Conservation (phyloP, 768 basidiomycete genomes). For the Candolleomyces eurysporus region DNA sequence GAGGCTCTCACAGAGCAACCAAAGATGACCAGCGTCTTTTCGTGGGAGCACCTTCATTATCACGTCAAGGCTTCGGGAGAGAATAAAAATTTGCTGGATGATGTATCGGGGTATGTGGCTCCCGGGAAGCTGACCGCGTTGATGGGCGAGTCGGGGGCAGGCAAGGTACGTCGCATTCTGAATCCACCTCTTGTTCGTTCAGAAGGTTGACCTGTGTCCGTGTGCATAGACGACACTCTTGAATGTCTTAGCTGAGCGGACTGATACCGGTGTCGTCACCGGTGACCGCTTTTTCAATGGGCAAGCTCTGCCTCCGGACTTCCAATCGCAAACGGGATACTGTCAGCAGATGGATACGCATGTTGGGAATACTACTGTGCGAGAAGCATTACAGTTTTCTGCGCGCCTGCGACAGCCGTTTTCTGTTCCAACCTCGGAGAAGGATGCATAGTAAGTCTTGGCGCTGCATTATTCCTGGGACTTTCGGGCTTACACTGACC, state of each 20-base stretch:
- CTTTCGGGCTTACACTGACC: constrained; percentile 10
- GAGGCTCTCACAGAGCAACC: constrained; percentile 39
- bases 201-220: constrained; percentile 15
- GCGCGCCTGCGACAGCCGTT: constrained; percentile 76
- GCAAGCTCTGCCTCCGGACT: constrained; percentile 50
- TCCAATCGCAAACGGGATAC: constrained; percentile 74
- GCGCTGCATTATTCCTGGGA: neutral
- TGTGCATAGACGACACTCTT: constrained; percentile 51
- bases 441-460: constrained; percentile 71
- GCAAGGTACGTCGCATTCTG: constrained; percentile 38
- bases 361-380: constrained; percentile 69
- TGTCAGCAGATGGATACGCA: constrained; percentile 88
- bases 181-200: constrained; percentile 5
- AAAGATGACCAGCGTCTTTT: constrained; percentile 62
- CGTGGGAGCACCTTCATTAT: constrained; percentile 75
- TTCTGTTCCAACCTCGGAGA: constrained; percentile 62
- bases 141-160: constrained; percentile 61
- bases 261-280: constrained; percentile 42
- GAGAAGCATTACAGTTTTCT: constrained; percentile 79
- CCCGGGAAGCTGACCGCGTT: constrained; percentile 80
- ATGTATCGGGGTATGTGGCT: constrained; percentile 76
- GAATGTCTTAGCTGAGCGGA: constrained; percentile 54
- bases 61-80: constrained; percentile 54
- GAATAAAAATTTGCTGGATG: constrained; percentile 54
- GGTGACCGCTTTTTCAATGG: constrained; percentile 59